Evolutionary conservation across 495 filamentous ascomycete genomes (phyloP).

Genomic region (Polyplosphaeria fusca): DNA sequence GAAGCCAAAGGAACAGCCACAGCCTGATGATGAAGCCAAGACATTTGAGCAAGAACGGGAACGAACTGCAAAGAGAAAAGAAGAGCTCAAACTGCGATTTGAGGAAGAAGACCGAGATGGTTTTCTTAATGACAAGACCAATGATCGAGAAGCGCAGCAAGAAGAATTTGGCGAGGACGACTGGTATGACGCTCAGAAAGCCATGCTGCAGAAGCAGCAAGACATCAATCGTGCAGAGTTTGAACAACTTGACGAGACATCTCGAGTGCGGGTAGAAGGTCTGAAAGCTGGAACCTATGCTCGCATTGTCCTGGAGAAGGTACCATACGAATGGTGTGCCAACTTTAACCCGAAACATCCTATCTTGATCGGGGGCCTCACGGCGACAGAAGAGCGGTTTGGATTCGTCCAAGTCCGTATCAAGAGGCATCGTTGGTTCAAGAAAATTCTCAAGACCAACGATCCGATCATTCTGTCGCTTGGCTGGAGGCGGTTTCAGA

Average conservation of each 20-base stretch:
- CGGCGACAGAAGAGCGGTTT: slow-evolving; percentile 89
- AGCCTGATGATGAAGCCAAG: slow-evolving; percentile 41
- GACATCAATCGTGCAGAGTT: slow-evolving; percentile 94
- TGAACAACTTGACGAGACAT: slow-evolving; percentile 73
- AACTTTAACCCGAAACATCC: slow-evolving; percentile 83
- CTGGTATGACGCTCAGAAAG: slow-evolving; percentile 97
- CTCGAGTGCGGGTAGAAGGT: slow-evolving; percentile 79
- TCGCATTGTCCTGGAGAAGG: slow-evolving; percentile 78
- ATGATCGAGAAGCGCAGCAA: slow-evolving; percentile 59
- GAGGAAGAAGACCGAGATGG: slow-evolving; percentile 97
- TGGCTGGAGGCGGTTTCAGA: slow-evolving; percentile 95
- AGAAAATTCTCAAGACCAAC: slow-evolving; percentile 96
- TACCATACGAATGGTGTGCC: slow-evolving; percentile 87
- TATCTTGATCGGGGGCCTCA: slow-evolving; percentile 83
- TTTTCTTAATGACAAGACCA: slow-evolving; percentile 78
- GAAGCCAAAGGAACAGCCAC: slow-evolving; percentile 41
- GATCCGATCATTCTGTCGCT: slow-evolving; percentile 96
- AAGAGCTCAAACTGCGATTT: slow-evolving; percentile 89
- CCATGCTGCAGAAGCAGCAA: slow-evolving; percentile 86
- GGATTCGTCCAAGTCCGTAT: slow-evolving; percentile 94
- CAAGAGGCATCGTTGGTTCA: slow-evolving; percentile 97
- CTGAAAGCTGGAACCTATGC: slow-evolving; percentile 92
- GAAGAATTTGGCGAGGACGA: slow-evolving; percentile 90
- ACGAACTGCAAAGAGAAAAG: slow-evolving; percentile 85
- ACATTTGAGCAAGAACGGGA: slow-evolving; percentile 80